Evolutionary conservation across 2,329 filamentous ascomycete species (phyloP).

Genomic region (Ilyonectria mors-panacis): DNA sequence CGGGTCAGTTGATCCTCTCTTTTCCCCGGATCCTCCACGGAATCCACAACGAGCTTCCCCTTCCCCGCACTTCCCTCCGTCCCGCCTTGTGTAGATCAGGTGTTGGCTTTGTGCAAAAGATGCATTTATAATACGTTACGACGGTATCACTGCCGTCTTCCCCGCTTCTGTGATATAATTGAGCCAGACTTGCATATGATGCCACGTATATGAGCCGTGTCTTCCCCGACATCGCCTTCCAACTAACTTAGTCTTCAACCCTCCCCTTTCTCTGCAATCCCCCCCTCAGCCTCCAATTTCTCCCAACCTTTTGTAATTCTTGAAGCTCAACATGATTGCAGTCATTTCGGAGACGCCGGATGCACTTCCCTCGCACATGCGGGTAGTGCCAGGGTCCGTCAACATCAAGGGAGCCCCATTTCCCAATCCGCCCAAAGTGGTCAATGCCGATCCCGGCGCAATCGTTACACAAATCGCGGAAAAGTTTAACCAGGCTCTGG

Average conservation of each 20-base stretch:
- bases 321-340: constrained; percentile 1
- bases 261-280: not conserved
- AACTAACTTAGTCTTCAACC: not conserved
- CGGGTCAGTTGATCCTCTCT: not conserved
- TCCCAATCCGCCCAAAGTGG: constrained; percentile 7
- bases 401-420: constrained; percentile 22
- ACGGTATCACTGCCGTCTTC: constrained; percentile 14
- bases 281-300: not conserved
- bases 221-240: not conserved
- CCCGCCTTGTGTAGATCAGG: constrained; percentile 1
- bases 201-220: constrained; percentile 11
- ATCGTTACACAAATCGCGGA: constrained; percentile 41
- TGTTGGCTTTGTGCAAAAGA: constrained; percentile 6
- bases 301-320: too few species aligned
- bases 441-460: not conserved
- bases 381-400: constrained; percentile 22
- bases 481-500: constrained; percentile 59
- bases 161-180: constrained; percentile 18
- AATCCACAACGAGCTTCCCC: constrained; percentile 1
- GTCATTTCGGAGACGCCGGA: not conserved
- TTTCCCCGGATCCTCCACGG: constrained; percentile 10
- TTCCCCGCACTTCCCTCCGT: constrained; percentile 18
- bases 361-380: constrained; percentile 24
- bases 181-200: constrained; percentile 3
- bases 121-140: constrained; percentile 3